Evolutionary conservation across 768 basidiomycete genomes (phyloP), one percentile per base, ranked within the genome.

Genomic region (Tricholoma terreum): DNA sequence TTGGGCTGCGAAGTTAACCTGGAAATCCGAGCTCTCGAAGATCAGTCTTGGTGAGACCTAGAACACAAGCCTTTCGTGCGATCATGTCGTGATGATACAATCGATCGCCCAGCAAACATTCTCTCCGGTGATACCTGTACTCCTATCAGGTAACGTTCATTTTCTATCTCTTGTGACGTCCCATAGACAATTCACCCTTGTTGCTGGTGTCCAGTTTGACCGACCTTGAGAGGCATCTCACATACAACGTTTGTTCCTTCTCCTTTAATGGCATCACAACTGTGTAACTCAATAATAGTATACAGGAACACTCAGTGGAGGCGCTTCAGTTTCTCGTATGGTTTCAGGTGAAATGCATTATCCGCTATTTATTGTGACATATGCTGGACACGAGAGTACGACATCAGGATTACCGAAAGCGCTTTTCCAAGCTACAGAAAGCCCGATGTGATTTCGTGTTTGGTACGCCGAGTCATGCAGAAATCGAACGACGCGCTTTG

Each of bases 81-180:
- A 3, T n/a, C n/a, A n/a, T 55, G 40, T 35, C 33, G 40, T 43
- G 52, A 51, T 57, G 65, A 52, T 43, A 42, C 58, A 17, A 55
- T 19, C 12, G 6, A 31, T 35, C n/a, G 15, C 22, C 21, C n/a
- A 55, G 75, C 70, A 34, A 61, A 72, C 50, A 60, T 78, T 49
- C 63, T 78, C 4, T 63, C 75, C 31, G 76, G 76, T 5, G 69
- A 74, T 35, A 77, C 76, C 12, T 77, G 75, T 59, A 51, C 67
- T 45, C 76, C 75, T 11, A 74, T 77, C 58, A 68, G 73, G 71
- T 73, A 21, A 55, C 15, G 56, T 60, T 38, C 35, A 17, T 19
- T 58, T 22, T 52, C 42, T 30, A 34, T 52, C 55, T 51, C 55
- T 6, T 17, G 49, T 55, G 27, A 35, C 21, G 8, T 19, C 27